A percentile compares a stretch with the other conserved stretches of the same genome.
Conservation (phyloP, 495 filamentous ascomycete genomes). For the Podospora australis region DNA sequence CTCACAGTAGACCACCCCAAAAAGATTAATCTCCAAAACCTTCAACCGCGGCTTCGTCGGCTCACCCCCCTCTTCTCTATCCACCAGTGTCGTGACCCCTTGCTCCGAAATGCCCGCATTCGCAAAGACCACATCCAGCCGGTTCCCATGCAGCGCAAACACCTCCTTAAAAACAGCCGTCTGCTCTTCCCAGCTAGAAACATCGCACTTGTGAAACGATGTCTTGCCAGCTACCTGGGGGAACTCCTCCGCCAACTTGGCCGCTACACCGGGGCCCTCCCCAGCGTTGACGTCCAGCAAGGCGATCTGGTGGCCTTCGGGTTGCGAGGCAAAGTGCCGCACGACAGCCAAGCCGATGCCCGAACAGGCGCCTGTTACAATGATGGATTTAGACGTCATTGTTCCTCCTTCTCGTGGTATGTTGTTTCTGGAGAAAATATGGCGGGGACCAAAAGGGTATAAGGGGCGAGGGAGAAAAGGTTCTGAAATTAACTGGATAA, state of each 20-base stretch:
- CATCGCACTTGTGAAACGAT: constrained; percentile 44
- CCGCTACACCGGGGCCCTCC: constrained; percentile 25
- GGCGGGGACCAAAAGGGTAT: background rate
- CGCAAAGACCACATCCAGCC: constrained; percentile 48
- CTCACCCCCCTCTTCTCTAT: constrained; percentile 16
- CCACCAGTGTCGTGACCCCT: constrained; percentile 26
- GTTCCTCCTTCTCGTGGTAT: background rate
- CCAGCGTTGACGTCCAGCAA: constrained; percentile 46
- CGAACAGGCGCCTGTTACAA: constrained; percentile 46
- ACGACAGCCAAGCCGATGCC: constrained; percentile 49
- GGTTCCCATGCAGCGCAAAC: constrained; percentile 23
- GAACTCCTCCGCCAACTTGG: constrained; percentile 29
- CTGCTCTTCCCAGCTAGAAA: constrained; percentile 45
- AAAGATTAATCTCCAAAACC: constrained; percentile 43
- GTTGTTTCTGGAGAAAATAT: background rate
- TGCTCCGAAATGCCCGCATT: constrained; percentile 51
- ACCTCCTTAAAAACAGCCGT: constrained; percentile 37
- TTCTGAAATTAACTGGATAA: too few species aligned
- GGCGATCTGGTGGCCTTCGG: constrained; percentile 36
- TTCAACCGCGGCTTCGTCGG: constrained; percentile 36
- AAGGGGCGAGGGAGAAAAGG: too few species aligned
- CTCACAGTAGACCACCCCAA: constrained; percentile 46
- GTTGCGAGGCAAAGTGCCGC: constrained; percentile 37
- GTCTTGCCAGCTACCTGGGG: constrained; percentile 27
- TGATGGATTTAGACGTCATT: too few species aligned